Conservation (phyloP, 1,284 basidiomycete genomes). For the Ganoderma sp. region DNA sequence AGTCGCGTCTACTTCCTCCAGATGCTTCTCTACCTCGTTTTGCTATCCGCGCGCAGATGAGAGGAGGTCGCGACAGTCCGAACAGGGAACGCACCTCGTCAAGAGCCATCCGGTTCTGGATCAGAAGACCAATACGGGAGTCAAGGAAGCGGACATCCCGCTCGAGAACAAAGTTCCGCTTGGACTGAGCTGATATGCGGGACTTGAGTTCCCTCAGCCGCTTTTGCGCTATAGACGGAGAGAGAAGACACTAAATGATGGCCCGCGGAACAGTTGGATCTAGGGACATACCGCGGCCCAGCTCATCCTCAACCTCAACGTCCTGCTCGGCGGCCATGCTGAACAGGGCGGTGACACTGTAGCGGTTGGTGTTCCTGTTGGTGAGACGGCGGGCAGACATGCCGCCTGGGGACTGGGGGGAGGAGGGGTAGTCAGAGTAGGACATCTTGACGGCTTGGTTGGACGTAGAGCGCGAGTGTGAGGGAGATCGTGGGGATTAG, state of each 20-base stretch:
- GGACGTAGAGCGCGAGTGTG: constrained; percentile 20
- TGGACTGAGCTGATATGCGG: constrained; percentile 97
- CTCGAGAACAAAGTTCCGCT: constrained; percentile 99
- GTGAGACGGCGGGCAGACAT: constrained; percentile 76
- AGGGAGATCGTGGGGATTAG: constrained; percentile 25
- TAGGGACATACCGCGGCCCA: constrained; percentile 80
- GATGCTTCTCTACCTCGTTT: constrained; percentile 91
- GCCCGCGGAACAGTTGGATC: constrained; percentile 4
- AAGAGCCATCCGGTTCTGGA: constrained; percentile 97
- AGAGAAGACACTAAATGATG: constrained; percentile 7
- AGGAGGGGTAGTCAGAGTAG: constrained; percentile 58
- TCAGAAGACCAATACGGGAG: constrained; percentile 95
- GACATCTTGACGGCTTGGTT: constrained; percentile 42
- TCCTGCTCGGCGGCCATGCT: constrained; percentile 99
- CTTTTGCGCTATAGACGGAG: constrained; percentile 76
- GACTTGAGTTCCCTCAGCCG: constrained; percentile 93
- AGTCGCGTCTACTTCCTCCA: constrained; percentile 92
- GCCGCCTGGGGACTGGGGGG: constrained; percentile 58
- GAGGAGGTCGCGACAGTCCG: constrained; percentile 16
- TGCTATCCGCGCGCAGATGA: constrained; percentile 54
- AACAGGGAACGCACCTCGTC: constrained; percentile 75
- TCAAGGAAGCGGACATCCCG: constrained; percentile 98
- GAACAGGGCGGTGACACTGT: constrained; percentile 95
- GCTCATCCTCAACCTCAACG: constrained; percentile 97
- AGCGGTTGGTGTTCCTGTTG: constrained; percentile 94